Evolutionary conservation across 768 basidiomycete genomes (phyloP), one percentile per base, ranked within the genome.

Genomic region (Boletales sp.): DNA sequence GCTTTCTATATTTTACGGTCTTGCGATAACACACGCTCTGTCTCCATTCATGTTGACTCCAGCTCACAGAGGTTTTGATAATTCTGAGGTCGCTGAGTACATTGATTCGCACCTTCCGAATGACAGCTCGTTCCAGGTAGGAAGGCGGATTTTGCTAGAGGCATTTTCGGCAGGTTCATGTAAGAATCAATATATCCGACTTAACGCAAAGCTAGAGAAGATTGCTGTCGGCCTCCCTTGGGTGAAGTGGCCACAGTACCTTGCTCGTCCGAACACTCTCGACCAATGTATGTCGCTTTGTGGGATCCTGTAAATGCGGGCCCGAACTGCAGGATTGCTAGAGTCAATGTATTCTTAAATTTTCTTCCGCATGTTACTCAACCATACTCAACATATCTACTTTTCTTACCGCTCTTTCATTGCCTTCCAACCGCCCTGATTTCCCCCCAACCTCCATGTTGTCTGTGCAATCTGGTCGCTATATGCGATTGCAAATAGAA

Each of bases 401-500:
- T 24, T 89, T 94, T 57, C 72, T 89, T 65, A 69, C 78, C 11
- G 74, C 81, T 1, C 75, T 93, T 37, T 69, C 78, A 0, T 69
- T 89, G 5, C 79, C 86, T 1, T 84, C 86, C 0, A 76, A 72
- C 19, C 85, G 90, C 55, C 77, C 82, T 5, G 80, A 83, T 49
- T 94, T 91, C 59, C 92, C 92, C 8, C 74, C 78, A 30, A 76
- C 84, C 76, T 94, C 0, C 91, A 94, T 61, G 88, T 89, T n/a
- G 87, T 94, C 43, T 91, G 90, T 66, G 90, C 89, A 2, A 74
- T 85, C 32, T 84, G 86, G 14, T 84, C 87, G 50, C 69, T 85
- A 18, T 90, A 90, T 56, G 90, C 87, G 1, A 81, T 83, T 14
- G 83, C 81, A 4, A 80, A 40, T 24, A 50, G 50, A 43, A 57